Evolutionary conservation across 768 basidiomycete species (phyloP).

Genomic region (Chiua virens): DNA sequence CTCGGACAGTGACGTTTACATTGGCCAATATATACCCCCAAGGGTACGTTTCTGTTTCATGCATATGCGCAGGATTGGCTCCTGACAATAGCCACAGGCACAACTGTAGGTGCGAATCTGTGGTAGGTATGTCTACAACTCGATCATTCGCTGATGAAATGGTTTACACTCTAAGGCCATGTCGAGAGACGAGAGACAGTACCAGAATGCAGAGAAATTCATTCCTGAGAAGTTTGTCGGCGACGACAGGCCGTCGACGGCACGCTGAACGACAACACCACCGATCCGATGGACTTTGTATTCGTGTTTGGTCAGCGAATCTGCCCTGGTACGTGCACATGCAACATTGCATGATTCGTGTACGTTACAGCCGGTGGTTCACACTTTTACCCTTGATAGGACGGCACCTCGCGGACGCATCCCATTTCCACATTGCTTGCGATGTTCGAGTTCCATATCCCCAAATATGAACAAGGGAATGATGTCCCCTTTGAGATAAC

Average conservation of each 20-base stretch:
- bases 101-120: constrained; percentile 9
- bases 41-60: constrained; percentile 12
- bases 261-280: not conserved
- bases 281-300: not conserved
- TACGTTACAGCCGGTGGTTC: not conserved
- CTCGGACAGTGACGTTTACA: constrained; percentile 30
- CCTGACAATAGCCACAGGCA: not conserved
- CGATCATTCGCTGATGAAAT: too few relatives aligned
- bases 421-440: not conserved
- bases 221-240: not conserved
- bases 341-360: not conserved
- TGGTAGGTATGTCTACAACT: constrained; percentile 1
- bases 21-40: constrained; percentile 35
- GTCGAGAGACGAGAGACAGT: not conserved
- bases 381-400: not conserved
- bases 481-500: too few relatives aligned
- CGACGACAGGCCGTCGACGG: too few relatives aligned
- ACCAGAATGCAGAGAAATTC: not conserved
- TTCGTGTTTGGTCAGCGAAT: not conserved
- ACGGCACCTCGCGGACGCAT: not conserved
- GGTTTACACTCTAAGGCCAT: not conserved
- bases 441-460: not conserved
- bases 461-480: not conserved
- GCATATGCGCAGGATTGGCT: not conserved
- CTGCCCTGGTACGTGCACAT: not conserved